Evolutionary conservation across 2,329 filamentous ascomycete species (phyloP).

Genomic region (Myriosclerotinia curreyana): DNA sequence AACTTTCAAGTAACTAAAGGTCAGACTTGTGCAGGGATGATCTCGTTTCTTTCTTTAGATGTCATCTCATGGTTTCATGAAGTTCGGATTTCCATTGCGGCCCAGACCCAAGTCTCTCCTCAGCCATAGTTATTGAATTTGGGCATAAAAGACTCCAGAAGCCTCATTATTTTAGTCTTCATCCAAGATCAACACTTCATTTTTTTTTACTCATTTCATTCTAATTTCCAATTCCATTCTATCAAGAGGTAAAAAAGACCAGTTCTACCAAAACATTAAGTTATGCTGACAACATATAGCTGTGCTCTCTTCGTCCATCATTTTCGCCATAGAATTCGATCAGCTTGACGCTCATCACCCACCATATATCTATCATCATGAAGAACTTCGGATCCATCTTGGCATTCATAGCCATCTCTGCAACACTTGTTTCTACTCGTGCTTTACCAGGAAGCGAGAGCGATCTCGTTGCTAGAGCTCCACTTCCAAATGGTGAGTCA

Average conservation of each 20-base stretch:
- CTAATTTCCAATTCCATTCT: constrained; percentile 16
- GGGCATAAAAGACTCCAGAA: constrained; percentile 15
- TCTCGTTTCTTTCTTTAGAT: constrained; percentile 20
- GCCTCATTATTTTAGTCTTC: background rate
- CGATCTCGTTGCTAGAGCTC: constrained; percentile 28
- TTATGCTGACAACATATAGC: constrained; percentile 31
- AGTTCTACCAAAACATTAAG: background rate
- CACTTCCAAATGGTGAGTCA: constrained; percentile 27
- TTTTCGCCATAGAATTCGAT: constrained; percentile 28
- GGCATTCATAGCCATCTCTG: constrained; percentile 41
- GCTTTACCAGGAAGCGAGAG: constrained; percentile 30
- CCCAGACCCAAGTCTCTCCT: background rate
- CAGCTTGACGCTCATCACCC: constrained; percentile 31
- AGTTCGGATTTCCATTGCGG: background rate
- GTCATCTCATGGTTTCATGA: constrained; percentile 23
- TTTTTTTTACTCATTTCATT: constrained; percentile 8
- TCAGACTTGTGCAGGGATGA: constrained; percentile 34
- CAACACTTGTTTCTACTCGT: constrained; percentile 39
- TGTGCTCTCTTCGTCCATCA: constrained; percentile 35
- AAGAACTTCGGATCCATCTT: constrained; percentile 43
- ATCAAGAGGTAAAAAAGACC: constrained; percentile 31
- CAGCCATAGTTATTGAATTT: background rate
- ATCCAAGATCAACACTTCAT: constrained; percentile 32
- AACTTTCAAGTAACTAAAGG: constrained; percentile 24
- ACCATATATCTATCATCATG: constrained; percentile 38